phyloP scores from a whole-genome alignment of 2,329 filamentous ascomycete species.

The Stromatinia cepivora region DNA sequence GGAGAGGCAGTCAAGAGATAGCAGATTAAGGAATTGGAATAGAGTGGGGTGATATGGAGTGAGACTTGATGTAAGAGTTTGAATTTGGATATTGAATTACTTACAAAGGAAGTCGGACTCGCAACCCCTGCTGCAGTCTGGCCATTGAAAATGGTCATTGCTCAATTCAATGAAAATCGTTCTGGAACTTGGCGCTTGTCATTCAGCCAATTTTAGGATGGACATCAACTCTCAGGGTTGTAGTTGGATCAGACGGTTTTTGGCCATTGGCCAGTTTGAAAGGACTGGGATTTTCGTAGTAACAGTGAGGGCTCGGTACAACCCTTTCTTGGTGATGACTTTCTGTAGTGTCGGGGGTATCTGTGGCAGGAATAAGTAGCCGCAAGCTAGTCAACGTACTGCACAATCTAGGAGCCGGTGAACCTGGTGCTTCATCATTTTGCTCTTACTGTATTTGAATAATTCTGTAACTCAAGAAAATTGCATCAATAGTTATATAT shows the following conservation, averaged over 20 bases:
- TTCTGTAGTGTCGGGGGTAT: background rate
- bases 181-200: background rate
- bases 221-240: background rate
- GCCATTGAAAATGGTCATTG: background rate
- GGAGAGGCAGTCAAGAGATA: background rate
- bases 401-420: background rate
- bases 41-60: background rate
- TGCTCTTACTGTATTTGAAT: background rate
- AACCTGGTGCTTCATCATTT: background rate
- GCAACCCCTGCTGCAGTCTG: background rate
- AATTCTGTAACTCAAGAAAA: background rate
- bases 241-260: background rate
- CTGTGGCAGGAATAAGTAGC: background rate
- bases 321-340: background rate
- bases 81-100: background rate
- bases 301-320: background rate
- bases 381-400: background rate
- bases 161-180: background rate
- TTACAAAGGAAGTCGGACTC: background rate
- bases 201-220: background rate
- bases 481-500: background rate
- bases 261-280: background rate
- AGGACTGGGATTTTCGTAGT: background rate
- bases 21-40: background rate
- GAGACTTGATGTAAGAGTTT: background rate